Evolutionary conservation across 352 stramenopile genomes (phyloP).

Genomic region (Phytophthora pluvialis): DNA sequence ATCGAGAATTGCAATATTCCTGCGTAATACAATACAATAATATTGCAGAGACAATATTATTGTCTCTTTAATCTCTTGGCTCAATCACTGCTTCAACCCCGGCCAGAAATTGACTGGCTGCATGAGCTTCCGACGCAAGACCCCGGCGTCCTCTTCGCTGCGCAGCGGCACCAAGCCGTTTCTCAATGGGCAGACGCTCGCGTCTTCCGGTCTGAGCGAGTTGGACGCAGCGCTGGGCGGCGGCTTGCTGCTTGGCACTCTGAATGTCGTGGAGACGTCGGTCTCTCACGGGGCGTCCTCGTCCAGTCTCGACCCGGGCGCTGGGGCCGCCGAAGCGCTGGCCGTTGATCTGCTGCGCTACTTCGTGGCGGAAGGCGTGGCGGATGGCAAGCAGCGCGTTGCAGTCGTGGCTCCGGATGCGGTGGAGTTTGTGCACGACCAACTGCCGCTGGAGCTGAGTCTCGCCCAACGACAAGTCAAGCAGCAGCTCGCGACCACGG

Average conservation of each 20-base stretch:
- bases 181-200: constrained; percentile 67
- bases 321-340: constrained; percentile 34
- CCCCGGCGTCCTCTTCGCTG: not conserved
- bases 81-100: too few species aligned
- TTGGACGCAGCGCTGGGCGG: constrained; percentile 64
- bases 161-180: constrained; percentile 57
- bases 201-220: constrained; percentile 59
- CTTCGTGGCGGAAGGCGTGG: constrained; percentile 65
- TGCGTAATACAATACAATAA: too few species aligned
- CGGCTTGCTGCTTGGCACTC: constrained; percentile 55
- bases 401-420: constrained; percentile 50
- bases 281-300: not conserved
- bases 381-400: constrained; percentile 44
- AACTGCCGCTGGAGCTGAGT: constrained; percentile 71
- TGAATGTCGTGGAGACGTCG: constrained; percentile 57
- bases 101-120: too few species aligned
- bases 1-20: too few species aligned
- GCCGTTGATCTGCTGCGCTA: constrained; percentile 68
- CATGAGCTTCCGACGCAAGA: constrained; percentile 22
- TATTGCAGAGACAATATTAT: too few species aligned
- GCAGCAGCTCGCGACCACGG: constrained; percentile 41
- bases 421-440: constrained; percentile 38
- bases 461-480: constrained; percentile 72
- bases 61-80: too few species aligned
- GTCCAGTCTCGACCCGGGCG: constrained; percentile 7